phyloP scores from a whole-genome alignment of 1,139 yeast genomes.

The Magnusiomyces ingens region DNA sequence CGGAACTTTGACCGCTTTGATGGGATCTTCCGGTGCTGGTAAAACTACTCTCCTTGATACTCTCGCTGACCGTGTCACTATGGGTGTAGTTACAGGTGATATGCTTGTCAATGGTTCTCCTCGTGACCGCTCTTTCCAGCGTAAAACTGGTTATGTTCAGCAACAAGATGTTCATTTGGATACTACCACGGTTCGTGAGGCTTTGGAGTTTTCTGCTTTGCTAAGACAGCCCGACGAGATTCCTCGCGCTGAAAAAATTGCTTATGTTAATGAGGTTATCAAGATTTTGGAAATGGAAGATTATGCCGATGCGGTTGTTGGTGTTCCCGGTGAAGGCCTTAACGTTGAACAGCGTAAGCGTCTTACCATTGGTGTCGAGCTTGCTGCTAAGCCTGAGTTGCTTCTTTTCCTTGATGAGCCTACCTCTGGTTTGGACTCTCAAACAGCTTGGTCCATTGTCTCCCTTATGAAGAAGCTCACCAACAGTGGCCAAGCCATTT shows the following conservation, averaged over 20 bases:
- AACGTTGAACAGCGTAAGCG: constrained; percentile 79
- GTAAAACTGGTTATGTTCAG: constrained; percentile 73
- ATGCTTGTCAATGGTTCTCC: constrained; percentile 62
- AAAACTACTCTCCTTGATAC: constrained; percentile 67
- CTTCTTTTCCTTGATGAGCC: constrained; percentile 78
- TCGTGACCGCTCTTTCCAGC: constrained; percentile 62
- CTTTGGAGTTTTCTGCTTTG: constrained; percentile 61
- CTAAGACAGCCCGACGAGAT: constrained; percentile 56
- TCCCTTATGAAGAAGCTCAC: constrained; percentile 63
- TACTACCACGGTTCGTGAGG: constrained; percentile 68
- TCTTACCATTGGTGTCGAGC: constrained; percentile 70
- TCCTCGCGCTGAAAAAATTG: constrained; percentile 50
- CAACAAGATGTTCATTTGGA: constrained; percentile 68
- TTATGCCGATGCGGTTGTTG: constrained; percentile 72
- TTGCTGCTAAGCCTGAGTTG: constrained; percentile 74
- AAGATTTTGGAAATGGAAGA: constrained; percentile 57
- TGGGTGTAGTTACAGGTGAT: constrained; percentile 65
- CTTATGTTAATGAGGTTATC: constrained; percentile 61
- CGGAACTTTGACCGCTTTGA: constrained; percentile 59
- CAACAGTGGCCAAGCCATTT: constrained; percentile 65
- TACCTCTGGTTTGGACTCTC: constrained; percentile 81
- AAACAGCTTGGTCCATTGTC: constrained; percentile 77
- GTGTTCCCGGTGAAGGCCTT: constrained; percentile 59
- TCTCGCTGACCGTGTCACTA: constrained; percentile 63
- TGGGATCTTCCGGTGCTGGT: constrained; percentile 86